Base-by-base conservation (phyloP, 768 basidiomycete species). In the Trametes meyenii region DNA sequence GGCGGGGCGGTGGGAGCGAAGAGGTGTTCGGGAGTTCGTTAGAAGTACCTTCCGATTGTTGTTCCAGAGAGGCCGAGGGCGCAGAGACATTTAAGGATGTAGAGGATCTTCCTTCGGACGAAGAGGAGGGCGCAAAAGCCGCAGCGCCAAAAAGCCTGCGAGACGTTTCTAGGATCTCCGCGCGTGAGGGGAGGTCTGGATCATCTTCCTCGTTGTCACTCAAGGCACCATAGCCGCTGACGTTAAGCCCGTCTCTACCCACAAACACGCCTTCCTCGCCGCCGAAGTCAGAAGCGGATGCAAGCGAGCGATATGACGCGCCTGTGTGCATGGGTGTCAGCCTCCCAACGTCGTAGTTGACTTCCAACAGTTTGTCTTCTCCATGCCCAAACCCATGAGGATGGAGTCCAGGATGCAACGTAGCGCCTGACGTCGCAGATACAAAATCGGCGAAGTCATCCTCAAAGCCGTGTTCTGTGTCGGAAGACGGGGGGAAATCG, bases 391-490 rank as follows among this genome's bases (percentile, higher is more conserved):
- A 5, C 5, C 42, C 53, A 54, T 39, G 44, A 23, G 55, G 21
- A 40, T 38, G 40, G 5, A 45, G 24, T 23, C 50, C 62, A 36
- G 66, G 24, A 23, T 56, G 63, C 38, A 66, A 39, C 3, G 29
- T 3, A 33, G 29, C 29, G n/a, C 48, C 62, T 21, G 67, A 42
- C 4, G 76, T 83, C n/a, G 87, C 88, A 35, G 87, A 86, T 17
- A 91, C 81, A 63, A 90, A 90, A 29, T 83, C 85, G 2, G 85
- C 81, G 68, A 94, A 94, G 71, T 94, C 89, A 67, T 94, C 92
- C 55, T 93, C 92, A 66, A 94, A 85, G 16, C 81, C 78, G 23
- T 66, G 58, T 23, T 49, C 62, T 3, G 42, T 16, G 0, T 8
- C 29, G 0, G 51, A 16, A 29, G 45, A 58, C 3, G 55, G 21